phyloP scores from a whole-genome alignment of 768 basidiomycete species.

The Collybiopsis confluens region DNA sequence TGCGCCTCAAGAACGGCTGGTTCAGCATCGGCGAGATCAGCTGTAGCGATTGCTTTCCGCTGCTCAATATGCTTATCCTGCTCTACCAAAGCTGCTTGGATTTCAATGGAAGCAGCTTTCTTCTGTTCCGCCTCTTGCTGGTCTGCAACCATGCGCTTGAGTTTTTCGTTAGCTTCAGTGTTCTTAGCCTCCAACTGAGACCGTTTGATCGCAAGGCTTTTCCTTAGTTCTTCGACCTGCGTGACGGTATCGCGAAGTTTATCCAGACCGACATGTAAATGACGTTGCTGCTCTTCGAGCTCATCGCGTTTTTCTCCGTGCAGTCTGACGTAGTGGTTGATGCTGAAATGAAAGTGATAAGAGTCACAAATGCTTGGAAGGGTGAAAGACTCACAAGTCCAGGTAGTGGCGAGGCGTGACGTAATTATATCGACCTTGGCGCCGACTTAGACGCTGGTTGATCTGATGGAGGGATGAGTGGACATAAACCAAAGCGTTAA shows the following conservation, averaged over 20 bases:
- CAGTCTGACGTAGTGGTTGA: constrained; percentile 94
- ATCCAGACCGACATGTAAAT: constrained; percentile 96
- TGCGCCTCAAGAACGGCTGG: constrained; percentile 95
- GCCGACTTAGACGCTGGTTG: constrained; percentile 83
- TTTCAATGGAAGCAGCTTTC: constrained; percentile 93
- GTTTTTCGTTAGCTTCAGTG: constrained; percentile 93
- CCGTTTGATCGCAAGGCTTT: constrained; percentile 91
- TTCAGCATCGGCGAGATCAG: constrained; percentile 95
- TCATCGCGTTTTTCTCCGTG: constrained; percentile 97
- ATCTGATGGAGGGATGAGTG: constrained; percentile 87
- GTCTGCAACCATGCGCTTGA: constrained; percentile 96
- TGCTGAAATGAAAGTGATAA: constrained; percentile 42
- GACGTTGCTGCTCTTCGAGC: constrained; percentile 96
- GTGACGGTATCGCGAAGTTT: constrained; percentile 94
- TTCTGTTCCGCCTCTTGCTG: constrained; percentile 99
- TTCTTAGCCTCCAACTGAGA: constrained; percentile 91
- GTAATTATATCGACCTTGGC: constrained; percentile 95
- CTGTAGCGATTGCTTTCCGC: constrained; percentile 84
- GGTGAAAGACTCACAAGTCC: constrained; percentile 76
- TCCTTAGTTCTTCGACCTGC: constrained; percentile 93
- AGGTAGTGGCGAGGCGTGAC: constrained; percentile 97
- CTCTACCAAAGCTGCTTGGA: constrained; percentile 88
- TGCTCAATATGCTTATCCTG: constrained; percentile 89
- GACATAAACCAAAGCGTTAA: constrained; percentile 91
- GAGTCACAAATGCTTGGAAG: constrained; percentile 7